Percentiles rank a stretch among this genome's conserved stretches.
These are phyloP conservation scores for Singerocomus inundabilis DNA, from an alignment of 1,284 basidiomycete genomes.

Conservation along the genomic window DNA sequence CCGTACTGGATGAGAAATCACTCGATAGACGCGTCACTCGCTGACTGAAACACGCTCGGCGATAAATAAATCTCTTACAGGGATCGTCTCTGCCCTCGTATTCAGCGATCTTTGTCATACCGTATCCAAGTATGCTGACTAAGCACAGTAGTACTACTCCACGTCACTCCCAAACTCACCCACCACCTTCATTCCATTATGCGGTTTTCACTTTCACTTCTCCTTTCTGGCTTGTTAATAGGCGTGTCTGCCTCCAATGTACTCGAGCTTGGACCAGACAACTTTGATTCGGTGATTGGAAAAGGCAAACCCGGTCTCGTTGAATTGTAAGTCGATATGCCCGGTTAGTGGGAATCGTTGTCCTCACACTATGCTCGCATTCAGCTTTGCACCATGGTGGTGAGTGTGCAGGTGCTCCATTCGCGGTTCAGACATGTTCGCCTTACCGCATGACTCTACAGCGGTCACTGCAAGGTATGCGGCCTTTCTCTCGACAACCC, in stretches of 20 bases:
- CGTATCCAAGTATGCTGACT: slow-evolving; percentile 20
- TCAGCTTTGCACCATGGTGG: slow-evolving; percentile 84
- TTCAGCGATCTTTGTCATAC: no score
- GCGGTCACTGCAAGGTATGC: slow-evolving; percentile 79
- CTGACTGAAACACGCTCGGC: no score
- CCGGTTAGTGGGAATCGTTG: background rate
- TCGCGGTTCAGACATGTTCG: no score
- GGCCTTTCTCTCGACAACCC: background rate
- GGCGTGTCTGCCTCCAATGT: slow-evolving; percentile 76
- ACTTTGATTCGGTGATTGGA: slow-evolving; percentile 77
- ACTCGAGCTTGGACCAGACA: slow-evolving; percentile 70
- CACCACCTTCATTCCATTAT: slow-evolving; percentile 43
- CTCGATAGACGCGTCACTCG: background rate
- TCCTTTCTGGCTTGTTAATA: slow-evolving; percentile 55
- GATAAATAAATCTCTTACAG: no score
- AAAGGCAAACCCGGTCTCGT: slow-evolving; percentile 81
- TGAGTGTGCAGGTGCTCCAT: slow-evolving; percentile 37
- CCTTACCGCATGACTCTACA: slow-evolving; percentile 27
- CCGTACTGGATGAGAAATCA: slow-evolving; percentile 28
- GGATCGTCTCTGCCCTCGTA: no score
- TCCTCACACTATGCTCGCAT: background rate
- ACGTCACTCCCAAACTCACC: slow-evolving; percentile 22
- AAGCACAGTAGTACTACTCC: slow-evolving; percentile 25
- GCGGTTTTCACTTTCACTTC: slow-evolving; percentile 58
- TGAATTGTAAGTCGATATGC: slow-evolving; percentile 71